Conservation (phyloP, 495 filamentous ascomycete species). For the Xylaria longipes region DNA sequence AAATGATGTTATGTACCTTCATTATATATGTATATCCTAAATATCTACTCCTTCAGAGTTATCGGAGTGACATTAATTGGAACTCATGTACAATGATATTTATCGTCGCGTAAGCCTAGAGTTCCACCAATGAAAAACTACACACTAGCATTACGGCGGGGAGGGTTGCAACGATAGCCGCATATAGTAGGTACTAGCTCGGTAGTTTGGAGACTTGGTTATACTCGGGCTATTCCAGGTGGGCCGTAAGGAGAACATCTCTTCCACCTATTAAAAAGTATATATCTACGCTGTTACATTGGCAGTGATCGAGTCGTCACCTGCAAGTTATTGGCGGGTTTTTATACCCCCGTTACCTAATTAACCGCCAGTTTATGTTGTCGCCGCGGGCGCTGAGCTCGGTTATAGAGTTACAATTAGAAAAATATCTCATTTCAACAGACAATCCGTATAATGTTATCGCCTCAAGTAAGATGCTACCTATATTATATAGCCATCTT, state of each 20-base stretch:
- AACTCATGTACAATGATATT: neutral
- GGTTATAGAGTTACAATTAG: neutral
- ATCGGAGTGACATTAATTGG: neutral
- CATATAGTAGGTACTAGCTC: neutral
- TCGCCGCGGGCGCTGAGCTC: neutral
- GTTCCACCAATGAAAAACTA: conserved; percentile 6
- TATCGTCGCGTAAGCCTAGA: neutral
- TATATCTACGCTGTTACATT: neutral
- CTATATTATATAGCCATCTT: neutral
- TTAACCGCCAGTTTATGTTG: neutral
- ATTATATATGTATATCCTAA: neutral
- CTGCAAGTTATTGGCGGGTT: conserved; percentile 1
- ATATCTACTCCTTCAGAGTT: too few species aligned
- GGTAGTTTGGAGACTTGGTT: neutral
- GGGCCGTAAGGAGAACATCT: neutral
- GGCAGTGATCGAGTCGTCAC: neutral
- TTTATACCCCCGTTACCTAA: conserved; percentile 1
- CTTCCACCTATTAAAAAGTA: conserved; percentile 13
- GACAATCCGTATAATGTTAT: neutral
- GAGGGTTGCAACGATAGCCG: neutral
- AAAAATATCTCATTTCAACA: neutral
- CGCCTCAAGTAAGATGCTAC: neutral
- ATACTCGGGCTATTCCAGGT: neutral
- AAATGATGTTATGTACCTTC: neutral
- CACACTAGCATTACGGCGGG: neutral